Evolutionary conservation across 768 basidiomycete genomes (phyloP).

Genomic region (Amyloporia xantha): DNA sequence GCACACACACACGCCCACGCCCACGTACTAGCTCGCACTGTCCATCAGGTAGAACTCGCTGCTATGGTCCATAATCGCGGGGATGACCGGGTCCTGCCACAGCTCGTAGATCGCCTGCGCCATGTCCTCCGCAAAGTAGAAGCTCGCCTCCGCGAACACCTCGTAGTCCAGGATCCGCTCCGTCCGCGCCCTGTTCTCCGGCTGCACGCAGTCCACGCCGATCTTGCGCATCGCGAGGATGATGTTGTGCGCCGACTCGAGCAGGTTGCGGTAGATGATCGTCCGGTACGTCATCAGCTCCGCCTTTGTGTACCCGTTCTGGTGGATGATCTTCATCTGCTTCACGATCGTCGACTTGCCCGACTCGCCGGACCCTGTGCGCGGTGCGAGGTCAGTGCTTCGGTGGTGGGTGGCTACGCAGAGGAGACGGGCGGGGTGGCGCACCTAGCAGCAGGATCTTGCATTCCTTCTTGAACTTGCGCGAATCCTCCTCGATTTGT

Average conservation of each 20-base stretch:
- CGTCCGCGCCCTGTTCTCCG: conserved; percentile 55
- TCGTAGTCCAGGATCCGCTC: conserved; percentile 59
- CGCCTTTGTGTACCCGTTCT: conserved; percentile 75
- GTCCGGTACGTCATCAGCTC: conserved; percentile 74
- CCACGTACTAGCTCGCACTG: conserved; percentile 77
- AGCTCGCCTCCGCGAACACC: conserved; percentile 36
- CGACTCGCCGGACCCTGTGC: conserved; percentile 86
- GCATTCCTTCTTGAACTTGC: conserved; percentile 79
- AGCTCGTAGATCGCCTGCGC: conserved; percentile 62
- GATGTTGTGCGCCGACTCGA: conserved; percentile 85
- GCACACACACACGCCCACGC: not conserved
- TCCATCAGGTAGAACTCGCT: conserved; percentile 93
- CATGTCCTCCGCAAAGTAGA: conserved; percentile 53
- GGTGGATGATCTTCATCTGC: conserved; percentile 98
- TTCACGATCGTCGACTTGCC: conserved; percentile 97
- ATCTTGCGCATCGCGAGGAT: conserved; percentile 84
- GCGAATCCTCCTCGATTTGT: conserved; percentile 79
- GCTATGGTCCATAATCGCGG: conserved; percentile 45
- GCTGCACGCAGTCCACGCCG: conserved; percentile 66
- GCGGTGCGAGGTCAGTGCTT: not conserved
- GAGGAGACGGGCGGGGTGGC: conserved; percentile 25
- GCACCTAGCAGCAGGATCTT: conserved; percentile 88
- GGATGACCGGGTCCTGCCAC: conserved; percentile 60
- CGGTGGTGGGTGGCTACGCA: not conserved
- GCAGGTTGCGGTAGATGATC: conserved; percentile 78